Evolutionary conservation across 2,329 filamentous ascomycete species (phyloP), one percentile per base, ranked within the genome.

Genomic region (Xylaria sp.): DNA sequence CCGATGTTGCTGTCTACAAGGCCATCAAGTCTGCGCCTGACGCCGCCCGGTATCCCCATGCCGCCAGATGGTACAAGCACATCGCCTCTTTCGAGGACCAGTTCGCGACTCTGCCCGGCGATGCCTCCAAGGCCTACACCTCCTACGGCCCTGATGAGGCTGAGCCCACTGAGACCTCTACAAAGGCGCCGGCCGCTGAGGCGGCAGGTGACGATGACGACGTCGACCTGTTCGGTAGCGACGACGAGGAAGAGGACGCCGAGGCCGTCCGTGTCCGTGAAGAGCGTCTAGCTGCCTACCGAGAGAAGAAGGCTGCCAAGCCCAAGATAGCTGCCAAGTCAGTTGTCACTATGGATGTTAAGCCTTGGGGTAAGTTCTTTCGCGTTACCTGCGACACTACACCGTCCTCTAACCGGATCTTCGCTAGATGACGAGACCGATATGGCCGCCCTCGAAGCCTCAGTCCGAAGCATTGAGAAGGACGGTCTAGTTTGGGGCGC

Each of bases 31-130:
- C 87, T 76, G 83, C 89, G 69, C 96, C 96, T 77, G 90, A 92
- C 76, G 88, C 92, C 78, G 86, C 87, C 82, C 97, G 97, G 87
- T 97, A 92, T 90, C 94, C 95, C 79, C 88, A 97, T 86, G 94
- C 92, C 80, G 93, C 93, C 80, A 92, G 96, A 83, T 99, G 96
- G 96, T 97, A 97, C 90, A 97, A 97, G 90, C 95, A 99, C 90
- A 93, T 97, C 81, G 89, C 92, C 82, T 92, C 92, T 77, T 97
- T 93, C 86, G 91, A 97, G 88, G 88, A 92, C 76, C 95, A 98
- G 84, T 98, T 98, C 87, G 87, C 92, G 78, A 92, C 90, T 74
- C 92, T 99, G 61, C 89, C 93, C 68, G 96, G 96, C 83, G 95
- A 98, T 85, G 89, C 94, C 77, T 92, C 92, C 82, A 94, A 96